Percentiles rank a stretch among this genome's conserved stretches.
phyloP scores from a whole-genome alignment of 345 rosid genomes.

The Lepidium africanum region DNA sequence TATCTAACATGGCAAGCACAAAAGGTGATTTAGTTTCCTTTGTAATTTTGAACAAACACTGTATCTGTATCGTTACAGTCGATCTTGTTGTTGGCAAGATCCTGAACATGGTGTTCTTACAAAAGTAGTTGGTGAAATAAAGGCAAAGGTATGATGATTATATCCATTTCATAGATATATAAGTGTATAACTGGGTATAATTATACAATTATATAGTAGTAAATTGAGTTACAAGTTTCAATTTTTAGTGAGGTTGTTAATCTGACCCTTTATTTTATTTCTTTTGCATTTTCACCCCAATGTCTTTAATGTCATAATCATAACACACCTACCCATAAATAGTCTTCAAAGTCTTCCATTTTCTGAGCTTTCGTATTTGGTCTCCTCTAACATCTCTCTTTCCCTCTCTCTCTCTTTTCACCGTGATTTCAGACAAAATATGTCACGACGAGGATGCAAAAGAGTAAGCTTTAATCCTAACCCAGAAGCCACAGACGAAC shows the following conservation, averaged over 20 bases:
- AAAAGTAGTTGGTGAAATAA: conserved; percentile 6
- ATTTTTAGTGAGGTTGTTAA: conserved; percentile 11
- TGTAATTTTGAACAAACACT: background rate
- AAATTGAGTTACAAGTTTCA: background rate
- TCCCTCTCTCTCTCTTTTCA: background rate
- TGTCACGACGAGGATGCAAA: conserved; percentile 59
- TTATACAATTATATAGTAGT: background rate
- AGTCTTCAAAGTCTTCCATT: conserved; percentile 26
- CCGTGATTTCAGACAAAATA: conserved; percentile 17
- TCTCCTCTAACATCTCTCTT: background rate
- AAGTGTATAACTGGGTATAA: background rate
- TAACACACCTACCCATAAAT: conserved; percentile 30
- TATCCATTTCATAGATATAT: background rate
- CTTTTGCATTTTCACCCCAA: background rate
- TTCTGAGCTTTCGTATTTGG: background rate
- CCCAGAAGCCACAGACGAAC: conserved; percentile 31
- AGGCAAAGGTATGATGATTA: conserved; percentile 5
- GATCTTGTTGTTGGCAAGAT: conserved; percentile 11
- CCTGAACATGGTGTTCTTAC: conserved; percentile 16
- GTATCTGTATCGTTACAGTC: background rate
- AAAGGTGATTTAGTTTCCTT: conserved; percentile 3
- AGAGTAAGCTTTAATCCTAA: conserved; percentile 67
- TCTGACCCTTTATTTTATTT: conserved; percentile 2
- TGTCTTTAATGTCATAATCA: background rate
- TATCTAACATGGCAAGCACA: conserved; percentile 24